Conservation (phyloP, 805 yeast species). For the Metschnikowia baotianmanensis region DNA sequence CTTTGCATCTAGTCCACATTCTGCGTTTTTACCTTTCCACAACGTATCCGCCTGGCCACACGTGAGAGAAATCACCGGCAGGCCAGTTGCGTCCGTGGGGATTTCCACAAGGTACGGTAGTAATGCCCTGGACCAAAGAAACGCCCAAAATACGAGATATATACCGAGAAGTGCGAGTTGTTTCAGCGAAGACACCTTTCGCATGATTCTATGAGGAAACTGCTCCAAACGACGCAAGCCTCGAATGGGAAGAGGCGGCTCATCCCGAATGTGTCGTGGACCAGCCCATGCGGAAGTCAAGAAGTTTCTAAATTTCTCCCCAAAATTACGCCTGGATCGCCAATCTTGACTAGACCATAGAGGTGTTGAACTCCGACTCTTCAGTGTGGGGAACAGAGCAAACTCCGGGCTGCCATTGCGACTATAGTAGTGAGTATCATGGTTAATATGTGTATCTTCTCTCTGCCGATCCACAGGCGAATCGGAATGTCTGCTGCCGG, state of each 20-base stretch:
- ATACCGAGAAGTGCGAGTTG: constrained; percentile 30
- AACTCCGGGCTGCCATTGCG: too few relatives aligned
- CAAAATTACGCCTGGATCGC: too few relatives aligned
- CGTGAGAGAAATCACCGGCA: constrained; percentile 42
- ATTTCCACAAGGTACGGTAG: constrained; percentile 46
- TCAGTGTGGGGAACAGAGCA: too few relatives aligned
- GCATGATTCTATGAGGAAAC: constrained; percentile 40
- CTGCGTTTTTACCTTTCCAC: constrained; percentile 76
- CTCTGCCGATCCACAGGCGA: neutral
- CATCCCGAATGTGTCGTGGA: constrained; percentile 48
- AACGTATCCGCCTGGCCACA: constrained; percentile 47
- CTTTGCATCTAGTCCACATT: constrained; percentile 73
- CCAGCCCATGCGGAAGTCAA: constrained; percentile 49
- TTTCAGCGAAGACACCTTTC: constrained; percentile 24
- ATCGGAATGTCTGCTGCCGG: neutral
- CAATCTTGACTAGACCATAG: too few relatives aligned
- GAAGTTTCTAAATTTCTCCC: neutral
- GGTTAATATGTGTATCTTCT: neutral
- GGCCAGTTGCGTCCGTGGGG: constrained; percentile 26
- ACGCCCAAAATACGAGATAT: constrained; percentile 49
- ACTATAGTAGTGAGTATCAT: too few relatives aligned
- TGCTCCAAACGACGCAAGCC: constrained; percentile 35
- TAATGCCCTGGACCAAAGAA: constrained; percentile 35
- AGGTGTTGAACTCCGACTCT: too few relatives aligned
- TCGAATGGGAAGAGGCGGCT: constrained; percentile 40